phyloP scores from a whole-genome alignment of 2,329 filamentous ascomycete species.

The Phialemonium atrogriseum region DNA sequence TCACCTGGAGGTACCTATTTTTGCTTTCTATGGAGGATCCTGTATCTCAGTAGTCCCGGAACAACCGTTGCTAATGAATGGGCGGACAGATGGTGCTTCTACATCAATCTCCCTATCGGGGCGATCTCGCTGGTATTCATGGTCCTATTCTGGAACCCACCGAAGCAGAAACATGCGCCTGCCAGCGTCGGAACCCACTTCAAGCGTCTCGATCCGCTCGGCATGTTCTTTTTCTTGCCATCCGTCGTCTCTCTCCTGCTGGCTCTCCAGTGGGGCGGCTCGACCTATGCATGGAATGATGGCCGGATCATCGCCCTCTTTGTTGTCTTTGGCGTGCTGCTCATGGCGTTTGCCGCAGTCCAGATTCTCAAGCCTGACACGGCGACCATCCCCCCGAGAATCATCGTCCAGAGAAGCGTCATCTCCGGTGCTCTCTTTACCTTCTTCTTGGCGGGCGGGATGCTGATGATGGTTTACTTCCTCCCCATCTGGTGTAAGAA shows the following conservation, averaged over 20 bases:
- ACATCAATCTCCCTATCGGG: slow-evolving; percentile 49
- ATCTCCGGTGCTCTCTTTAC: slow-evolving; percentile 36
- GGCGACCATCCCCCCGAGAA: slow-evolving; percentile 46
- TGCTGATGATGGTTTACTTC: slow-evolving; percentile 48
- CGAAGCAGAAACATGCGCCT: slow-evolving; percentile 20
- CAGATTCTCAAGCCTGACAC: slow-evolving; percentile 46
- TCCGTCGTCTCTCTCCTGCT: slow-evolving; percentile 51
- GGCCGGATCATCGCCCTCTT: slow-evolving; percentile 48
- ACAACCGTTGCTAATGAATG: too few relatives aligned
- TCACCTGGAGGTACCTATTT: slow-evolving; percentile 36
- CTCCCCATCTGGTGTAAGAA: slow-evolving; percentile 46
- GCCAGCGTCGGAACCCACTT: slow-evolving; percentile 32
- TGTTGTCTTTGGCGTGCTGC: slow-evolving; percentile 36
- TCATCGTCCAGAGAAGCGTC: slow-evolving; percentile 49
- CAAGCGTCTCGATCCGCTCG: slow-evolving; percentile 47
- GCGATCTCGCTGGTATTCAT: slow-evolving; percentile 40
- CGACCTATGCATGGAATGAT: slow-evolving; percentile 41
- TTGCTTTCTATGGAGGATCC: not conserved
- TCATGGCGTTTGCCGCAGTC: slow-evolving; percentile 38
- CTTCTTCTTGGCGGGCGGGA: slow-evolving; percentile 37
- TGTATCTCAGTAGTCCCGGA: too few relatives aligned
- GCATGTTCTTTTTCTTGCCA: slow-evolving; percentile 52
- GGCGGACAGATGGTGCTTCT: slow-evolving; percentile 49
- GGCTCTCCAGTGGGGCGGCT: slow-evolving; percentile 56
- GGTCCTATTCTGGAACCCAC: slow-evolving; percentile 37